Evolutionary conservation across 2,329 filamentous ascomycete genomes (phyloP).

Genomic region (Aulographum hederae): DNA sequence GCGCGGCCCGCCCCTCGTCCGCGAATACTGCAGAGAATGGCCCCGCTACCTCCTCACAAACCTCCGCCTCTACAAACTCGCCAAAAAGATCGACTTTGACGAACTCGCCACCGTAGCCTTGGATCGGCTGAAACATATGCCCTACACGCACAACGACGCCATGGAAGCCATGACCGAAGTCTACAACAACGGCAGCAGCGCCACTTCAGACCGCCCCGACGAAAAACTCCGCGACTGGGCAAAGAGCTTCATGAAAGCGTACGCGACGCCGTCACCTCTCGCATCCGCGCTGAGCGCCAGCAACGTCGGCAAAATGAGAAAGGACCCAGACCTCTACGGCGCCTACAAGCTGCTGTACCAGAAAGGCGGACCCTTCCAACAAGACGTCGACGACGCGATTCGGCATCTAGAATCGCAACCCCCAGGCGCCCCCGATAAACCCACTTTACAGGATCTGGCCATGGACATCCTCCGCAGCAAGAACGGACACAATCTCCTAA

Average conservation of each 20-base stretch:
- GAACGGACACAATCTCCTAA: no score
- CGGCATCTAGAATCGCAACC: no score
- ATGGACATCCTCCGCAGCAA: no score
- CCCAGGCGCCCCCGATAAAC: no score
- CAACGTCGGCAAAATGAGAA: no score
- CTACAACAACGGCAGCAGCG: not conserved
- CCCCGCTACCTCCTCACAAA: not conserved
- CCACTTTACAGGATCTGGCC: no score
- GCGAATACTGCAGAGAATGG: not conserved
- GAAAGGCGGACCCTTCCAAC: no score
- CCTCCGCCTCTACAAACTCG: conserved; percentile 2
- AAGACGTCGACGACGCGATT: no score
- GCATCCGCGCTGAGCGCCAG: no score
- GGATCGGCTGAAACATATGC: conserved; percentile 1
- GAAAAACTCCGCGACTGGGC: not conserved
- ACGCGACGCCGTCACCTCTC: not conserved
- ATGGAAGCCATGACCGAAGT: conserved; percentile 1
- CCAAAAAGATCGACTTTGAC: not conserved
- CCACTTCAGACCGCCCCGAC: not conserved
- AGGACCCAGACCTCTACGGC: no score
- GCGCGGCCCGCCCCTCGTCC: not conserved
- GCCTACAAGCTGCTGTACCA: no score
- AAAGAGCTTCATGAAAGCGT: not conserved
- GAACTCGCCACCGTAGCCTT: not conserved
- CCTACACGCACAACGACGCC: conserved; percentile 1